Percentiles rank a stretch among this genome's conserved stretches.
Evolutionary conservation across 495 filamentous ascomycete genomes (phyloP).

Genomic region (Stereocaulon alpinum): DNA sequence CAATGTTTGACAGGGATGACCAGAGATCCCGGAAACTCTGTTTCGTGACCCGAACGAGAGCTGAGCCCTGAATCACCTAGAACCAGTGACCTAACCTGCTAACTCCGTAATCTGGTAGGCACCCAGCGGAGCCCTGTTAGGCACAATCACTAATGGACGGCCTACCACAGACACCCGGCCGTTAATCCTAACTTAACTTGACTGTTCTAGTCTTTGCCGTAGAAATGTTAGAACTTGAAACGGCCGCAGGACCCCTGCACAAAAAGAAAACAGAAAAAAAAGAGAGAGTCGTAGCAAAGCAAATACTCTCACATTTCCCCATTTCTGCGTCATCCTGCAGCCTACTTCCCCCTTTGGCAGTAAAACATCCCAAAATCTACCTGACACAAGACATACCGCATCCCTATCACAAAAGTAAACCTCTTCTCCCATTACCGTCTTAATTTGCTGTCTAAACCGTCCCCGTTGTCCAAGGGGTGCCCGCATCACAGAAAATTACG

Average conservation of each 20-base stretch:
- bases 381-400: neutral
- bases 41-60: neutral
- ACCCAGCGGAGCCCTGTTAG: constrained; percentile 2
- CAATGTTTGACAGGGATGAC: neutral
- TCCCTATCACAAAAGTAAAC: neutral
- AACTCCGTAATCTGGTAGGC: neutral
- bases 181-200: constrained; percentile 11
- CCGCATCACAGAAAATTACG: constrained; percentile 16
- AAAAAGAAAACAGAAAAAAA: neutral
- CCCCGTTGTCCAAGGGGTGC: constrained; percentile 21
- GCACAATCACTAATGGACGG: neutral
- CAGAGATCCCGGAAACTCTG: constrained; percentile 1
- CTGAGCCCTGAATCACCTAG: neutral
- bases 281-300: neutral
- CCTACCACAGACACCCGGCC: neutral
- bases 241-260: constrained; percentile 9
- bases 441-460: constrained; percentile 5
- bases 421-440: neutral
- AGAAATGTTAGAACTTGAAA: constrained; percentile 13
- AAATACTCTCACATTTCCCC: neutral
- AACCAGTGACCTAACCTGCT: too few species aligned
- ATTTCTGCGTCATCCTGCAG: constrained; percentile 15
- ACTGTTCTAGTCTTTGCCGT: constrained; percentile 7
- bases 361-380: neutral
- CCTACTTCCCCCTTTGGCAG: constrained; percentile 2